Evolutionary conservation across 805 yeast species (phyloP), one percentile per base, ranked within the genome.

Genomic region (Wickerhamomyces subpelliculosus): DNA sequence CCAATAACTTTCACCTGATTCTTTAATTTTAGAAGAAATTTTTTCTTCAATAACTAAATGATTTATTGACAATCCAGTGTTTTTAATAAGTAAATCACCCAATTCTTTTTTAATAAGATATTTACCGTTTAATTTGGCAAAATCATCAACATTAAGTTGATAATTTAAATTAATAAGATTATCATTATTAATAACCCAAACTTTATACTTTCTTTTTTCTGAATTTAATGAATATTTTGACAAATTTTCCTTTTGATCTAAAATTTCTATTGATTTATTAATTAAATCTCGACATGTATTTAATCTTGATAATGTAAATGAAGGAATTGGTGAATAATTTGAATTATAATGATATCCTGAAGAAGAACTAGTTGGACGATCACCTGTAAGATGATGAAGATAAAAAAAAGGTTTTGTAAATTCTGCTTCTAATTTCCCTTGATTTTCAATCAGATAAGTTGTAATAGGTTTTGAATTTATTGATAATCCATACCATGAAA

Each of bases 401-500:
- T 57, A 46, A 32, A 68, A 54, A 36, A 61, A 54, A 5, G 68
- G 66, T 38, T 51, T 62, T 12, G 61, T 56, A 35, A 49, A 59
- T 21, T 61, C 68, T 19, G 65, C 60, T 26, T 58, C 41, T 42
- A 62, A 39, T 33, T 61, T 40, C 26, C 51, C 39, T 27, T 52
- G 55, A 27, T 59, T 61, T 11, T 41, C 34, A 18, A 68, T 48
- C 9, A 65, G 45, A 14, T 45, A 49, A 4, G 78, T 64, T n/a
- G 46, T 43, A 1, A 70, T 55, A 1, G 71, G 64, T 7, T 44
- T 42, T 6, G 70, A 61, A 5, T 51, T 53, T 1, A 68, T 67
- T 2, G 57, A 51, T 18, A 73, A 36, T 0, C 83, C 84, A 54
- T 78, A 80, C 79, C 82, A 74, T 24, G 64, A 61, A 1, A 53